A percentile compares a stretch with the other conserved stretches of the same genome.
phyloP scores from a whole-genome alignment of 73 alveolate species.

The Stentor coeruleus region DNA sequence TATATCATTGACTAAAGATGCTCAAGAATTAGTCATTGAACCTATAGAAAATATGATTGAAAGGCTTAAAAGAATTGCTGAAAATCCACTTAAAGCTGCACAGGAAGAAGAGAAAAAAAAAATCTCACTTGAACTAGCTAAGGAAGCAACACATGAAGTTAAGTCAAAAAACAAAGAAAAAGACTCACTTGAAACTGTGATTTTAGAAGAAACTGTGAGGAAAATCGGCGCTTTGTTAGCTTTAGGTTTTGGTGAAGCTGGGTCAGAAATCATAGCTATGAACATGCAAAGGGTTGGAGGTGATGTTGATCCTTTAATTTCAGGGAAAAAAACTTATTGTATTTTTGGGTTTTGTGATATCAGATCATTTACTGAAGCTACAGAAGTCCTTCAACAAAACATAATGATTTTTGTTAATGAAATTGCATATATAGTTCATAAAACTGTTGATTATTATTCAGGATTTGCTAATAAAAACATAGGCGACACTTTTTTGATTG shows the following conservation, averaged over 20 bases:
- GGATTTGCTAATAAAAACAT: slow-evolving; percentile 94
- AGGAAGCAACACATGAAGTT: not conserved
- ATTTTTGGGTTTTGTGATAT: slow-evolving; percentile 83
- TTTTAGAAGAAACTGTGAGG: slow-evolving; percentile 52
- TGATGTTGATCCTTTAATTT: slow-evolving; percentile 81
- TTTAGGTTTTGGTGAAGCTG: slow-evolving; percentile 50
- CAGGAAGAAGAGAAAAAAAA: slow-evolving; percentile 80
- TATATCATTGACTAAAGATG: slow-evolving; percentile 66
- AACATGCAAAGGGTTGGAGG: slow-evolving; percentile 69
- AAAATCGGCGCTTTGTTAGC: slow-evolving; percentile 54
- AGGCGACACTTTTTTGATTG: slow-evolving; percentile 95
- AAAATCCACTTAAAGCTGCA: slow-evolving; percentile 78
- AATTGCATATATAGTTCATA: slow-evolving; percentile 88
- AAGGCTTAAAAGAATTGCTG: slow-evolving; percentile 71
- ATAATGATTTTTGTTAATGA: slow-evolving; percentile 89
- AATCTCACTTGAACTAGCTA: slow-evolving; percentile 33
- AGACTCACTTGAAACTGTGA: slow-evolving; percentile 6
- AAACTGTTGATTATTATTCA: slow-evolving; percentile 64
- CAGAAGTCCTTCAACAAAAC: slow-evolving; percentile 77
- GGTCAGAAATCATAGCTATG: slow-evolving; percentile 45
- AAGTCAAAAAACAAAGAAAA: not conserved
- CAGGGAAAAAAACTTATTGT: slow-evolving; percentile 74
- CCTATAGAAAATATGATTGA: slow-evolving; percentile 82
- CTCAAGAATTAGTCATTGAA: slow-evolving; percentile 61
- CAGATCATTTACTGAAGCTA: slow-evolving; percentile 75